phyloP scores from a whole-genome alignment of 2,329 filamentous ascomycete genomes.

The Aspergillus hiratsukae region DNA sequence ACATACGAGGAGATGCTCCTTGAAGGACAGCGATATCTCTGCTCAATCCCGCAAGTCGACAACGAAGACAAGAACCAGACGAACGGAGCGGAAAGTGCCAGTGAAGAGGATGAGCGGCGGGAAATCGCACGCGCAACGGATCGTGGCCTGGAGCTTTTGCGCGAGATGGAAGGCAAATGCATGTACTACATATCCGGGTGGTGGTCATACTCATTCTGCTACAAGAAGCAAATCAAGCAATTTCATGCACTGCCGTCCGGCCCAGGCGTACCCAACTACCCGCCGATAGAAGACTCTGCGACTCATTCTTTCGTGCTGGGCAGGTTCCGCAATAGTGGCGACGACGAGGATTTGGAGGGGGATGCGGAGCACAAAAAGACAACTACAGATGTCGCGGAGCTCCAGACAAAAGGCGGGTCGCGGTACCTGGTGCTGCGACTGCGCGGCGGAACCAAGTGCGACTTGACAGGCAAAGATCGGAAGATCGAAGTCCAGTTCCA shows the following conservation, averaged over 20 bases:
- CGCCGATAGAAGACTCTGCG: conserved; percentile 71
- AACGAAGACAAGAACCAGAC: conserved; percentile 61
- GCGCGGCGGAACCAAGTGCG: conserved; percentile 74
- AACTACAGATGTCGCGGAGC: conserved; percentile 51
- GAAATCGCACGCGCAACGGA: conserved; percentile 73
- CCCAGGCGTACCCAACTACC: conserved; percentile 61
- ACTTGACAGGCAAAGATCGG: conserved; percentile 74
- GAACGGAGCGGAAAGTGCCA: conserved; percentile 54
- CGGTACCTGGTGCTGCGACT: conserved; percentile 82
- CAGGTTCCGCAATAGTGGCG: conserved; percentile 44
- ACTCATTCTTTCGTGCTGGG: conserved; percentile 76
- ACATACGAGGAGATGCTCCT: conserved; percentile 72
- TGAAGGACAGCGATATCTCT: conserved; percentile 70
- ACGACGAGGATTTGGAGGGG: conserved; percentile 28
- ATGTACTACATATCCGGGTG: conserved; percentile 82
- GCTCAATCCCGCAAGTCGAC: conserved; percentile 70
- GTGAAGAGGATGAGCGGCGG: conserved; percentile 67
- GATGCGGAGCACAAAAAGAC: conserved; percentile 24
- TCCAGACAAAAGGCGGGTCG: conserved; percentile 78
- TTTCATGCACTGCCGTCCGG: conserved; percentile 77
- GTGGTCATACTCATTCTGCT: conserved; percentile 97
- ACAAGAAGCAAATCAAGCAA: conserved; percentile 79
- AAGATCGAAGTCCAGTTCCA: conserved; percentile 77
- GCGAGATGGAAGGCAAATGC: conserved; percentile 71
- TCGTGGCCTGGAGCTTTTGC: conserved; percentile 74